phyloP scores from a whole-genome alignment of 768 basidiomycete species.

The Phlebiopsis flavidoalba region DNA sequence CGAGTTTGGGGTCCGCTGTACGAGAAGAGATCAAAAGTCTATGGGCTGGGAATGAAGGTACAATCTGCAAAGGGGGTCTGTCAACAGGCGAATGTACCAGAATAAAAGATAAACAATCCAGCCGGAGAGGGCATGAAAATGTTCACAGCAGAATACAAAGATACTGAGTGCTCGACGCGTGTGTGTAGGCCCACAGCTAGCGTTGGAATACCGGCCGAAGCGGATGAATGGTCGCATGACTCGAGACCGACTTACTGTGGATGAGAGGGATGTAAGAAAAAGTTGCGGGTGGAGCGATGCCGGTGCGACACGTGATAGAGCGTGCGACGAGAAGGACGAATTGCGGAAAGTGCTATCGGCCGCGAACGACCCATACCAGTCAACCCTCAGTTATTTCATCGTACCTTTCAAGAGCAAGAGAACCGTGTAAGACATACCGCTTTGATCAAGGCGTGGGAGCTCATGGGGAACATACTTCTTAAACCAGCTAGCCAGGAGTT shows the following conservation, averaged over 20 bases:
- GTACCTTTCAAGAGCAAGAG: no score
- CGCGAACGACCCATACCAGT: no score
- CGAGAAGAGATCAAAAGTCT: neutral
- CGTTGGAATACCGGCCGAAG: neutral
- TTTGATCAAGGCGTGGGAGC: no score
- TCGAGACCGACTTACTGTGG: no score
- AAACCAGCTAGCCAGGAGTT: no score
- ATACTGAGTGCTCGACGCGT: neutral
- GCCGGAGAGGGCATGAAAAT: neutral
- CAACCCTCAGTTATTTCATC: no score
- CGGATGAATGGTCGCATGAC: neutral
- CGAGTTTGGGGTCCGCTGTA: neutral
- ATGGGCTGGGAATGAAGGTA: neutral
- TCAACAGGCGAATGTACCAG: neutral
- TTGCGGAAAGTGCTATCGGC: no score
- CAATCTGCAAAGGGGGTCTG: neutral
- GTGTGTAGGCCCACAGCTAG: no score
- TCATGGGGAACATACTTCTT: no score
- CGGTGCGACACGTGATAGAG: neutral
- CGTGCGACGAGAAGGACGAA: no score
- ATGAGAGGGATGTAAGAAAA: no score
- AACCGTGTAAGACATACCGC: no score
- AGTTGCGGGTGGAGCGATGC: neutral
- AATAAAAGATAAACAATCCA: neutral
- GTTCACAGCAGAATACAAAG: neutral